Base-by-base conservation (phyloP, 371 early-diverging fungal species). In the Ordospora pajunii region DNA sequence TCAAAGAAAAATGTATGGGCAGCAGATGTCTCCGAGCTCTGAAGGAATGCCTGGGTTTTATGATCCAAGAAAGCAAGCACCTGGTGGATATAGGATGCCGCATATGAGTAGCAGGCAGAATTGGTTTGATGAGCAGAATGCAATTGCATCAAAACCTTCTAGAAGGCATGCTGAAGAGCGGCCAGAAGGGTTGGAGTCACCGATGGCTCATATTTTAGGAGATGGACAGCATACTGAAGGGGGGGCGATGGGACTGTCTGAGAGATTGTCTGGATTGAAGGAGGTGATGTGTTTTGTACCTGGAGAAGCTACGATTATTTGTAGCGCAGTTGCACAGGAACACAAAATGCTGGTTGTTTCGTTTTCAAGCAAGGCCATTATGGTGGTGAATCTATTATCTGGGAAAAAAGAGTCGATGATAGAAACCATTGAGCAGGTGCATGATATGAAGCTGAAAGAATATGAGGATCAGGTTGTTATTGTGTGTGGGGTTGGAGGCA, bases 351-450 rank as follows among this genome's bases (percentile, higher is more conserved):
- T 75, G 23, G 46, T 75, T 67, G 52, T 52, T 58, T 67, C 66
- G 42, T 58, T 58, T 37, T 51, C 63, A 12, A 71, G 44, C 14
- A 70, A 46, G 32, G 64, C 54, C 7, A 49, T 76, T 0, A 50
- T 49, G 8, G 48, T 53, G 1, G 50, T 77, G 45, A 71, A 77
- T 71, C 63, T 64, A n/a, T 1, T n/a, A 7, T 45, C 46, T 49
- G 63, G 70, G 49, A 77, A 71, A 37, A 66, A 6, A 11, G 77
- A 72, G 19, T 32, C 46, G 62, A 48, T 21, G 21, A 40, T 78
- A 8, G 78, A 78, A 51, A 67, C 78, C 0, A 42, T 54, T 68
- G 68, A 52, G 5, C 72, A 67, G 42, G 48, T 78, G 7, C 32
- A 27, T 19, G 46, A 54, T 17, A 67, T 78, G 23, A 71, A 54